phyloP scores from a whole-genome alignment of 2,329 filamentous ascomycete genomes.

The Lasiodiplodia sp. region DNA sequence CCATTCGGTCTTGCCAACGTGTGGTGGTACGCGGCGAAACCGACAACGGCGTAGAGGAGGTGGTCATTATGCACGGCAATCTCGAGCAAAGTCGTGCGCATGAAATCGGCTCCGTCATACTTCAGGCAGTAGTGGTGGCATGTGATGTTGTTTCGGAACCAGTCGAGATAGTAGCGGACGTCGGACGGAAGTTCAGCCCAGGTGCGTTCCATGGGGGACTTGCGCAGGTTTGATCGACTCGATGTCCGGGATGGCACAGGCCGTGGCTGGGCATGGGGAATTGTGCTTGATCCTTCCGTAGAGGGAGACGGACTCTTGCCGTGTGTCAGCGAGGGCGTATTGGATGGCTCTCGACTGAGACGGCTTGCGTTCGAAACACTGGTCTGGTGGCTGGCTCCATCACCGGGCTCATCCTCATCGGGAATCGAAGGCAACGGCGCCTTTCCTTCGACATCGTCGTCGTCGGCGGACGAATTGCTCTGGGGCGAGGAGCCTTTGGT shows the following conservation, averaged over 20 bases:
- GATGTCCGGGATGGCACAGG: conserved; percentile 44
- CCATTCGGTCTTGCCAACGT: conserved; percentile 74
- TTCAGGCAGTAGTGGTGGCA: conserved; percentile 84
- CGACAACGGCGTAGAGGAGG: conserved; percentile 83
- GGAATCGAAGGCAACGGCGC: conserved; percentile 51
- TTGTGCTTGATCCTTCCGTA: conserved; percentile 54
- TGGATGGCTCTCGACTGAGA: conserved; percentile 43
- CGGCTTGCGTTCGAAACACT: conserved; percentile 36
- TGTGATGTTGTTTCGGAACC: conserved; percentile 78
- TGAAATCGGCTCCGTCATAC: conserved; percentile 74
- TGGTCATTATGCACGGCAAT: conserved; percentile 80
- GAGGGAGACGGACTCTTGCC: conserved; percentile 61
- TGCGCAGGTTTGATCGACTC: conserved; percentile 40
- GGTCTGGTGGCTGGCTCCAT: conserved; percentile 35
- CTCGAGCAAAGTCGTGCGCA: conserved; percentile 73
- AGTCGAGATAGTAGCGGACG: conserved; percentile 78
- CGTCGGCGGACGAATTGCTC: conserved; percentile 61
- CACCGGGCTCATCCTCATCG: conserved; percentile 55
- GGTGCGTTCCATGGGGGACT: conserved; percentile 30
- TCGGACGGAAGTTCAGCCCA: conserved; percentile 67
- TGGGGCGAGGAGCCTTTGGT: conserved; percentile 56
- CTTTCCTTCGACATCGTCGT: conserved; percentile 55
- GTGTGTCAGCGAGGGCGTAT: conserved; percentile 49
- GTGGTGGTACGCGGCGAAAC: conserved; percentile 87
- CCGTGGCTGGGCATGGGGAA: conserved; percentile 37